Evolutionary conservation across 1,139 yeast genomes (phyloP).

Genomic region (Candida tetrigidarum): DNA sequence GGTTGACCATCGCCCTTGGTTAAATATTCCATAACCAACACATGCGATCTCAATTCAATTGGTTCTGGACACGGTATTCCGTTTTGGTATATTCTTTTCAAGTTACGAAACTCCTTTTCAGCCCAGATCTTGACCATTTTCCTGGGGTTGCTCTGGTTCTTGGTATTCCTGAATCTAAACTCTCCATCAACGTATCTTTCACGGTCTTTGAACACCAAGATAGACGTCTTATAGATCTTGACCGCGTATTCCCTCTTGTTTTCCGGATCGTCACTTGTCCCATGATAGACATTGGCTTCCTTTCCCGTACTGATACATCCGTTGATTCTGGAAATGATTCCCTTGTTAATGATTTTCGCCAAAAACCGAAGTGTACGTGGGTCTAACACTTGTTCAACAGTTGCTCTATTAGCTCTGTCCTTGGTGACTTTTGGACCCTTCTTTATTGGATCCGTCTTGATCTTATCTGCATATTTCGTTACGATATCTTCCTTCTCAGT

Average conservation of each 20-base stretch:
- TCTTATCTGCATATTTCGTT: conserved; percentile 63
- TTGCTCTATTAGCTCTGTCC: conserved; percentile 93
- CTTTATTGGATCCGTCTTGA: conserved; percentile 64
- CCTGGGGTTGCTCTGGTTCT: conserved; percentile 88
- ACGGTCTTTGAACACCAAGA: conserved; percentile 92
- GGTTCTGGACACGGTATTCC: conserved; percentile 97
- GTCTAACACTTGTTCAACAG: conserved; percentile 95
- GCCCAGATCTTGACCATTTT: conserved; percentile 99
- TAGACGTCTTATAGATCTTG: conserved; percentile 94
- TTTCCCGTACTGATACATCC: conserved; percentile 98
- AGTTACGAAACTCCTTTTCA: conserved; percentile 92
- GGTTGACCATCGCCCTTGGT: conserved; percentile 81
- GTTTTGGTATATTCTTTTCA: conserved; percentile 74
- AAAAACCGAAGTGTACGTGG: conserved; percentile 89
- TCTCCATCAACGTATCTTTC: conserved; percentile 98
- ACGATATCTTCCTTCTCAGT: conserved; percentile 62
- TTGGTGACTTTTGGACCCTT: conserved; percentile 61
- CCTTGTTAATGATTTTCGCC: conserved; percentile 79
- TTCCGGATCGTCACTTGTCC: conserved; percentile 65
- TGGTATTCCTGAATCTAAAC: conserved; percentile 83
- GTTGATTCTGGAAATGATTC: conserved; percentile 80
- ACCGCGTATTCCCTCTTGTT: conserved; percentile 70
- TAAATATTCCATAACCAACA: conserved; percentile 91
- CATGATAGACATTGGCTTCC: conserved; percentile 98
- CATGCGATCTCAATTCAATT: conserved; percentile 83